Evolutionary conservation across 257 asterid genomes (phyloP).

Genomic region (Misopates orontium): DNA sequence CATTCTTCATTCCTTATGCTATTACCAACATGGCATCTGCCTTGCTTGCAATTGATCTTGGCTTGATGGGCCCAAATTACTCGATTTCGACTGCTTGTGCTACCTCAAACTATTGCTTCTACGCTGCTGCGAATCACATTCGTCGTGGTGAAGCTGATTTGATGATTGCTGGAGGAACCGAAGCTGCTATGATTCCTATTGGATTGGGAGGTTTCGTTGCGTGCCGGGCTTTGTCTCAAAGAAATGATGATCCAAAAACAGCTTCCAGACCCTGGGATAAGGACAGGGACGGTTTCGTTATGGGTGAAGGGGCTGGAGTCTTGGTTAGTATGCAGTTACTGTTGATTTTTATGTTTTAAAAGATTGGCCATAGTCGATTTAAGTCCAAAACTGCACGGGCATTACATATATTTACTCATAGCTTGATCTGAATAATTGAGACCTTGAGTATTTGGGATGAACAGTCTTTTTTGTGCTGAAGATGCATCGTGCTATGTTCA

Average conservation of each 20-base stretch:
- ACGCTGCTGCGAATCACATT: slow-evolving; percentile 15
- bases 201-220: slow-evolving; percentile 70
- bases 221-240: slow-evolving; percentile 58
- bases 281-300: slow-evolving; percentile 64
- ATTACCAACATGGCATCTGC: slow-evolving; percentile 17
- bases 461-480: too few species aligned
- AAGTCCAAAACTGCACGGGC: too few species aligned
- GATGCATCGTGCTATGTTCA: too few species aligned
- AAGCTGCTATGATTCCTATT: slow-evolving; percentile 1
- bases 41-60: slow-evolving; percentile 15
- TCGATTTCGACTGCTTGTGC: slow-evolving; percentile 17
- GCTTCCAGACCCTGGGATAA: slow-evolving; percentile 71
- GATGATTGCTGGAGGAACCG: slow-evolving; percentile 19
- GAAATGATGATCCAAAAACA: slow-evolving; percentile 54
- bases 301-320: slow-evolving; percentile 68
- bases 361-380: too few species aligned
- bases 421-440: too few species aligned
- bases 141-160: slow-evolving; percentile 6
- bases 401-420: too few species aligned
- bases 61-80: slow-evolving; percentile 19
- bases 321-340: neutral
- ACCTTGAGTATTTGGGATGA: too few species aligned
- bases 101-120: slow-evolving; percentile 8
- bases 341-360: too few species aligned
- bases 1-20: slow-evolving; percentile 7